These are phyloP conservation scores for Acanthamoeba healyi DNA, from an alignment of 208 protist species.

Conservation along the genomic window DNA sequence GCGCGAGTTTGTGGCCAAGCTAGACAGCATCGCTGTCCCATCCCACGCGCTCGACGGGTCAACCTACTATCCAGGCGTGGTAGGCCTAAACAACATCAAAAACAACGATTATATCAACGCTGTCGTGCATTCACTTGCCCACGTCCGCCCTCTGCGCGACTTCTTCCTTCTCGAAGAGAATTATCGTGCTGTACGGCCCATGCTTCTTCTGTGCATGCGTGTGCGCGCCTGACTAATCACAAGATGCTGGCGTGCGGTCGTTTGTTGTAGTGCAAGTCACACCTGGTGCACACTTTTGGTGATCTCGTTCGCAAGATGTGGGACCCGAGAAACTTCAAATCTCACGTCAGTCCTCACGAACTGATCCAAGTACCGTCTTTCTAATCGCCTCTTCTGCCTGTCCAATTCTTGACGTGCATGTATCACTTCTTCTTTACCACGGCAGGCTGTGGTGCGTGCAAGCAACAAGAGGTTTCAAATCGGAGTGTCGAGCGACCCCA, in stretches of 20 bases:
- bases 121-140: conserved; percentile 86
- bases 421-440: neutral
- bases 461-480: conserved; percentile 83
- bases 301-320: conserved; percentile 91
- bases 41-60: conserved; percentile 22
- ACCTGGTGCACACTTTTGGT: conserved; percentile 81
- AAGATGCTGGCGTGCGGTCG: too few species aligned
- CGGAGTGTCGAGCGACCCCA: conserved; percentile 83
- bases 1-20: conserved; percentile 67
- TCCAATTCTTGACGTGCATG: neutral
- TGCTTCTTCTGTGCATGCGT: conserved; percentile 46
- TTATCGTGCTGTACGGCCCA: conserved; percentile 48
- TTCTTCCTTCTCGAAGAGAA: conserved; percentile 88
- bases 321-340: conserved; percentile 91
- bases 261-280: conserved; percentile 76
- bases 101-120: conserved; percentile 91
- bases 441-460: conserved; percentile 52
- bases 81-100: conserved; percentile 94
- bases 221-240: too few species aligned
- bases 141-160: conserved; percentile 85
- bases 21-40: conserved; percentile 79
- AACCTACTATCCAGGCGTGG: conserved; percentile 86
- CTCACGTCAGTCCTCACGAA: conserved; percentile 91
- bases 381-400: neutral
- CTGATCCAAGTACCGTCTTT: conserved; percentile 84